Base-by-base conservation (phyloP, 2,329 filamentous ascomycete genomes). In the Rutstroemia sydowiana region DNA sequence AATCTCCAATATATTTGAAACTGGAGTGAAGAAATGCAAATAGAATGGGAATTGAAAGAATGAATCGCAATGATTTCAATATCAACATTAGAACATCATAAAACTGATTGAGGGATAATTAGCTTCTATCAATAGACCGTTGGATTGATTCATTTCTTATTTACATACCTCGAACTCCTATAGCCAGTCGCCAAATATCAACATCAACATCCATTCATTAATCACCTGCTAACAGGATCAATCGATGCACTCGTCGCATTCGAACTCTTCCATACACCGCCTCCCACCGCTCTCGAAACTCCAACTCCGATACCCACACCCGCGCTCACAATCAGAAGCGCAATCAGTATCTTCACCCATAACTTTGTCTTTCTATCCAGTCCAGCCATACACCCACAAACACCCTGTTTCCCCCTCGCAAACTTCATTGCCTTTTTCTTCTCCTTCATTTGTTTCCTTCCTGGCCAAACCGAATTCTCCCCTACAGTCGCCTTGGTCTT, bases 401-500 rank as follows among this genome's bases (percentile, higher is more conserved):
- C 23, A 50, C 70, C 73, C 57, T 70, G 70, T 69, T 79, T 79
- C 54, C 75, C 73, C 20, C 72, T 73, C 69, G 79, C 79, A 54
- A 75, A 73, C 18, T 72, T 74, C 76, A 76, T 75, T 10, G 71
- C 74, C 66, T 76, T 77, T 55, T 77, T 77, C 70, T 80, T 79
- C 55, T 73, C 70, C 65, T 76, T 78, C 78, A 80, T 82, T 62
- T 81, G 74, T 21, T 75, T 72, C 62, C 79, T 74, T 52, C 76
- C 75, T 5, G 80, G 80, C 80, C 80, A 84, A 16, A 81, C 77
- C 41, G 75, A 71, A 60, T 73, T 76, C 55, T 82, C 77, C 54
- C 18, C 14, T n/a, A n/a, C n/a, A n/a, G n/a, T n/a, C 8, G 20
- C 37, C 9, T 11, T 21, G 14, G 23, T 21, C 9, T 45, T 42